Base-by-base conservation (phyloP, 306 rosid species). In the Adenanthera pavonina region DNA sequence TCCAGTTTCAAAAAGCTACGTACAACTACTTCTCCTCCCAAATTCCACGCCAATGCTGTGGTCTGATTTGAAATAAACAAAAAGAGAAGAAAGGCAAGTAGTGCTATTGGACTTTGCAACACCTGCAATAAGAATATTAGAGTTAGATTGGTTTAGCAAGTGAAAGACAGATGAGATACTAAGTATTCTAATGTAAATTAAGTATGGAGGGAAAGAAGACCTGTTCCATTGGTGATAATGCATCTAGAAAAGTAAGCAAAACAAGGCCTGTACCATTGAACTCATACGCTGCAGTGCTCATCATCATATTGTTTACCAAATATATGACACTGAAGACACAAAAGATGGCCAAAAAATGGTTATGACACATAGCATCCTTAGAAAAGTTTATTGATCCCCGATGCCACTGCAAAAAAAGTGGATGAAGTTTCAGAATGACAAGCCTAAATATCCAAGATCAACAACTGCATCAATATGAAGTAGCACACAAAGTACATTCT, bases 161-260 rank as follows among this genome's bases (percentile, higher is more conserved):
- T 48, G 67, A 25, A 46, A 38, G 38, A 69, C 86, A 78, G 44
- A 69, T 48, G 61, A 3, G 16, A 46, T 48, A 46, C 61, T 25
- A 67, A 75, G 66, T 62, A 51, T 53, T 64, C 68, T 53, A 67
- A 67, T 8, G 68, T 20, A 44, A 78, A 56, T 74, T 62, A 80
- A 59, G 51, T 64, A 76, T 35, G 59, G 78, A 60, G 69, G 72
- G 81, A 83, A 66, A 72, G 6, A 10, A 35, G 57, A 95, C 98
- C 98, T 95, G 97, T 81, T 91, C 98, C 85, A 88, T 78, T 72
- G 89, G 86, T 5, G 97, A 91, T 81, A 91, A 64, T 36, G 92
- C 92, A 44, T 95, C 98, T 77, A 87, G 94, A 86, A 95, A 89
- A 61, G 92, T 91, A 59, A 88, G 91, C 88, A 91, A 74, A 87